These are phyloP conservation scores for Stellera chamaejasme DNA, from an alignment of 345 rosid genomes.

Conservation along the genomic window DNA sequence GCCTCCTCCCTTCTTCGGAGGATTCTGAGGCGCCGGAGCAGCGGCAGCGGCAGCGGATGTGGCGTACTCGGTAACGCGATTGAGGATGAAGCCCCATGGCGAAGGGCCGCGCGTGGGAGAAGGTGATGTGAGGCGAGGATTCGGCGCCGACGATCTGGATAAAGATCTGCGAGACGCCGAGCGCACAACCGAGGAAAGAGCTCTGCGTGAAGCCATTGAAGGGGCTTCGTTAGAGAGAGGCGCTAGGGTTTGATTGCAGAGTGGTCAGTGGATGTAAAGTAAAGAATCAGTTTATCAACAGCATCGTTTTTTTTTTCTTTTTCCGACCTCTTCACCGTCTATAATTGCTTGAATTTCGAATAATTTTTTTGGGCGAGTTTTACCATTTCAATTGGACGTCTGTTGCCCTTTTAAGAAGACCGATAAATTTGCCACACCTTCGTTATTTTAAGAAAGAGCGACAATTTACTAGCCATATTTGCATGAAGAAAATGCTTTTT, in stretches of 20 bases:
- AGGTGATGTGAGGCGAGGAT: conserved; percentile 25
- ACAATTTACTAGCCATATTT: too few species aligned
- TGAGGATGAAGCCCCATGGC: conserved; percentile 41
- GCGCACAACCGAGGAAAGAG: conserved; percentile 62
- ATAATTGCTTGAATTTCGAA: too few species aligned
- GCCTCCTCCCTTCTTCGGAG: conserved; percentile 27
- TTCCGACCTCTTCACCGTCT: too few species aligned
- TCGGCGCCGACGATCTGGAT: conserved; percentile 26
- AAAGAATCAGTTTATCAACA: background rate
- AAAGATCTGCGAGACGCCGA: conserved; percentile 59
- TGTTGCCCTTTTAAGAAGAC: too few species aligned
- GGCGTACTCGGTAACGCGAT: conserved; percentile 62
- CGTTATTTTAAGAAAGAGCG: too few species aligned
- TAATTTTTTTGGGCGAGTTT: too few species aligned
- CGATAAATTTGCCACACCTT: too few species aligned
- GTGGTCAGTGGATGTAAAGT: background rate
- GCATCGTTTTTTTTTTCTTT: background rate
- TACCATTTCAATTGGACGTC: too few species aligned
- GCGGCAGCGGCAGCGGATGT: conserved; percentile 51
- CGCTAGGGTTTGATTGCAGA: conserved; percentile 26
- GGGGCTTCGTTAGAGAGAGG: conserved; percentile 25
- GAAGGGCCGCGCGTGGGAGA: conserved; percentile 36
- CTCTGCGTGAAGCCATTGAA: conserved; percentile 74
- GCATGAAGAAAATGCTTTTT: too few species aligned
- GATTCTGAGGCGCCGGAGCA: conserved; percentile 22